Base-by-base conservation (phyloP, 2,329 filamentous ascomycete genomes). In the Calonectria montana region DNA sequence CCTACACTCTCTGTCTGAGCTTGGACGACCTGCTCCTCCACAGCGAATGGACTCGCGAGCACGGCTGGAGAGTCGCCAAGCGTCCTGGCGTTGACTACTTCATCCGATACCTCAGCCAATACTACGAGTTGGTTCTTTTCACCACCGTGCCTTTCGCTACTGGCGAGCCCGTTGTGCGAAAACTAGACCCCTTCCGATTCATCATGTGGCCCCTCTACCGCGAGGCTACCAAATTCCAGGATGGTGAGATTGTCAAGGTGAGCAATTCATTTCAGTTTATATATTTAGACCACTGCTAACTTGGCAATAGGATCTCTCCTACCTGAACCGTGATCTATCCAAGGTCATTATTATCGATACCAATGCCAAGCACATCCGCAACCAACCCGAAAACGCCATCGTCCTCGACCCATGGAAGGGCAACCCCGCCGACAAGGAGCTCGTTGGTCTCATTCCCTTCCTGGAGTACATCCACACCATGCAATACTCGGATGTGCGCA, bases 51-150 rank as follows among this genome's bases (percentile, higher is more conserved):
- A 91, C 92, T 27, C 91, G 96, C 69, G 94, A 98, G 82, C 94
- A 98, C 81, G 97, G 97, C 71, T 99, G 97, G 95, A 92, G 96
- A 77, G 90, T 97, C 73, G 97, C 97, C 31, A 99, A 99, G 87
- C 91, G 97, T 62, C 97, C 97, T 41, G 97, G 97, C 55, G 91
- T 97, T 73, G 97, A 99, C 86, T 99, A 99, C 87, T 99, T 99
- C 87, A 87, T 99, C 75, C 94, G 94, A 81, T 99, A 99, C 83
- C 90, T 99, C 61, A 96, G 94, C 84, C 96, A 98, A 84, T 98
- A 99, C 88, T 99, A 98, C 82, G 97, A 99, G 84, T 88, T 99
- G 67, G 97, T 98, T 65, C 91, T 99, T 75, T 99, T 98, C 86
- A 99, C 97, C 37, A 94, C 91, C 45, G 93, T 97, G 57, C 95